Evolutionary conservation across 306 rosid genomes (phyloP).

Genomic region (Cucumis hystrix): DNA sequence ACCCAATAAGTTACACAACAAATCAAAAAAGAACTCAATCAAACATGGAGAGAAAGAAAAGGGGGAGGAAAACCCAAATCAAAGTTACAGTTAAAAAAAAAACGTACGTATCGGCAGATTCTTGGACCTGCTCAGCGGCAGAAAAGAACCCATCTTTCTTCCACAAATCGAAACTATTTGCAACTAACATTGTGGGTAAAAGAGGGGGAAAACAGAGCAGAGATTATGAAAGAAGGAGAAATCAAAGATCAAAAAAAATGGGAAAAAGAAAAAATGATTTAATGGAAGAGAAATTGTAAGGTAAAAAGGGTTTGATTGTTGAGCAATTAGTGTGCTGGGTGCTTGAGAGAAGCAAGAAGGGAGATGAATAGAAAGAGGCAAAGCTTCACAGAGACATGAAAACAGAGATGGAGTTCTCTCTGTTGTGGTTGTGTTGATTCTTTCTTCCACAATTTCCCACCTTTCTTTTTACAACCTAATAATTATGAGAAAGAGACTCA

Average conservation of each 20-base stretch:
- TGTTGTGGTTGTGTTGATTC: neutral
- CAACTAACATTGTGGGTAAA: neutral
- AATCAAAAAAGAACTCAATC: neutral
- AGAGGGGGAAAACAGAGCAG: neutral
- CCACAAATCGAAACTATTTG: slow-evolving; percentile 4
- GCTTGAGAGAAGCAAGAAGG: slow-evolving; percentile 4
- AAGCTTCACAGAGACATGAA: neutral
- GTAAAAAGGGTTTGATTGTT: neutral
- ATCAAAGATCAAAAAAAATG: neutral
- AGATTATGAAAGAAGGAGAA: neutral
- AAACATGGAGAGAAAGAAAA: neutral
- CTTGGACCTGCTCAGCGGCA: slow-evolving; percentile 8
- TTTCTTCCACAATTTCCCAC: neutral
- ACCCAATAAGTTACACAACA: neutral
- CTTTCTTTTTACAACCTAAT: neutral
- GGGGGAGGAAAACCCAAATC: neutral
- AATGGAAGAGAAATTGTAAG: neutral
- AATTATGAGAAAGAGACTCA: neutral
- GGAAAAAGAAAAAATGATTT: neutral
- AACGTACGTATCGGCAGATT: slow-evolving; percentile 9
- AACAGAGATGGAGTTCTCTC: neutral
- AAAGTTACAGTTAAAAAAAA: neutral
- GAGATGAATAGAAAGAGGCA: neutral
- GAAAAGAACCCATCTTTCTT: slow-evolving; percentile 5
- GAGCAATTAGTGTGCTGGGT: neutral